These are phyloP conservation scores for Phytophthora parvispora DNA, from an alignment of 352 stramenopile species.

Conservation along the genomic window DNA sequence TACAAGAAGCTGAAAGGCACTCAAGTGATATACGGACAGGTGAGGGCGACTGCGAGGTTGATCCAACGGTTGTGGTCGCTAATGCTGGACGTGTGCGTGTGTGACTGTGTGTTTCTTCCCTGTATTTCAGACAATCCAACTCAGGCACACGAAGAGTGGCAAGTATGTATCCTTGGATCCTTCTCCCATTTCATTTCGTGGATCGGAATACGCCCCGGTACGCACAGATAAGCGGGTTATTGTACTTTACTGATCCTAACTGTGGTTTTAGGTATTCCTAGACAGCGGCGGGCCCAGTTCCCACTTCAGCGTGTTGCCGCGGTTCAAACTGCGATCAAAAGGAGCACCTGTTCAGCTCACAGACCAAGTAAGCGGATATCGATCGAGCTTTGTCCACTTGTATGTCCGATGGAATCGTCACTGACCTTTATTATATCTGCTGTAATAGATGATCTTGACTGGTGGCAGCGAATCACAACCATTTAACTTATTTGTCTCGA, in stretches of 20 bases:
- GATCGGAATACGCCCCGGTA: conserved; percentile 65
- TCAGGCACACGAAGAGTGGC: conserved; percentile 71
- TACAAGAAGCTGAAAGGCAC: conserved; percentile 74
- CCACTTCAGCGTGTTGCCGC: conserved; percentile 63
- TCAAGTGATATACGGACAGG: conserved; percentile 77
- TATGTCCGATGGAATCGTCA: background rate
- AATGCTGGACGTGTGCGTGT: background rate
- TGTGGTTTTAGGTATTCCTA: conserved; percentile 54
- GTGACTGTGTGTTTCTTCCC: background rate
- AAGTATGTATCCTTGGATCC: conserved; percentile 65
- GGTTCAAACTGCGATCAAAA: conserved; percentile 76
- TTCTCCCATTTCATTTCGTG: conserved; percentile 56
- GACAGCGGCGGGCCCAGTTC: conserved; percentile 52
- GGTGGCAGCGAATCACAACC: conserved; percentile 55
- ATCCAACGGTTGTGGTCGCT: background rate
- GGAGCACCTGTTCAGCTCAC: conserved; percentile 71
- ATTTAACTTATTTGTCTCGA: conserved; percentile 77
- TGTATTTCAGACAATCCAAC: conserved; percentile 57
- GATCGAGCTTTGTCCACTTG: background rate
- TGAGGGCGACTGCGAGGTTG: conserved; percentile 7
- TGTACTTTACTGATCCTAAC: conserved; percentile 19
- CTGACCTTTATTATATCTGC: background rate
- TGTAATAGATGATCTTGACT: conserved; percentile 58
- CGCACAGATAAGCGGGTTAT: background rate
- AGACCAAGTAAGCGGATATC: conserved; percentile 55